Evolutionary conservation across 306 rosid species (phyloP), one percentile per base, ranked within the genome.

Genomic region (Trichosanthes truncata): DNA sequence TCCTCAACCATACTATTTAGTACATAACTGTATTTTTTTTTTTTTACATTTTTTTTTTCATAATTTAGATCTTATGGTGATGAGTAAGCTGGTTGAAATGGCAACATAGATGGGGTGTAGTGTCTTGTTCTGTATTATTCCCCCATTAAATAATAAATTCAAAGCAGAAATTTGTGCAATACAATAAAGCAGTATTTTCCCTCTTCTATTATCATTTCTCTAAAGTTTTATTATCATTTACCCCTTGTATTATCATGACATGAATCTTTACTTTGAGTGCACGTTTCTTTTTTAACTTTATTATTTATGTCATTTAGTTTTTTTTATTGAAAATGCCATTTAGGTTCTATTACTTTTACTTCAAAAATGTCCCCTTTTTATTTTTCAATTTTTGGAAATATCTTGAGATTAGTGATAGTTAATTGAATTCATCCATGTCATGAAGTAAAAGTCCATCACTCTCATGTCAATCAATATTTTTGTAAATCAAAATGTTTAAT

Each of bases 51-150:
- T 46, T 73, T 49, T 31, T 8, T 49, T 49, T 15, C 2, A 25
- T 4, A 33, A 18, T 15, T 49, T 49, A 51, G 78, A 26, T 29
- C 6, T 31, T 31, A 74, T 29, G 23, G 31, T 49, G 77, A 48
- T 72, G 59, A 36, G 74, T 66, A 66, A 66, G 14, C 29, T 66
- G 74, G 74, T 66, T 66, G 74, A 45, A 71, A 71, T 71, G 76
- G 57, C 8, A 72, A 72, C 15, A 29, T 46, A 48, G 59, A 73
- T 49, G 78, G 78, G 77, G 46, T 26, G 62, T 62, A 29, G 29
- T 51, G 57, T 18, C 43, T 46, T 73, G 60, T 73, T 26, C 25
- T 73, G 59, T 48, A 74, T 51, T 49, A 51, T 74, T 31, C 62
- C 46, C 62, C 61, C 9, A 8, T 35, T 74, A 0, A 31, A 51